Evolutionary conservation across 73 alveolate species (phyloP), one percentile per base, ranked within the genome.

Genomic region (Paramecium tetraurelia): DNA sequence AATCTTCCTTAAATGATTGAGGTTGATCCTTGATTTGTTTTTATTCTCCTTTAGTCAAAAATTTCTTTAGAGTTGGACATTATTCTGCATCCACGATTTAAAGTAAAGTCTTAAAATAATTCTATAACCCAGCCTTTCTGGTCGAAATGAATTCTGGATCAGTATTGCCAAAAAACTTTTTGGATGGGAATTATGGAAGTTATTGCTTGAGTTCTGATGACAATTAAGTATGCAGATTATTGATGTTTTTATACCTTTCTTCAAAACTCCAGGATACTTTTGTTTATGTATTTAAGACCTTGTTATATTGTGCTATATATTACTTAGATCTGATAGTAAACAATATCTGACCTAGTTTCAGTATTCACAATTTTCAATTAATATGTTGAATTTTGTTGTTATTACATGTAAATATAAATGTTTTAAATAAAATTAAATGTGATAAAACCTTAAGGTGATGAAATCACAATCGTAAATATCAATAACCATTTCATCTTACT

Each of bases 261-360:
- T 80, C 72, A 21, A 80, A 80, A 22, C 75, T 80, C 90, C 90
- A 80, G 21, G 90, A 80, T 7, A 44, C 31, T 80, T 80, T 80
- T 27, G 75, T 44, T 80, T 40, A 40, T 1, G 90, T 80, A 21
- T 80, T 80, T 27, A 80, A 35, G 5, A 80, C 86, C 86, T 72
- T 33, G 40, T 4, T 18, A 18, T 36, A 36, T 4, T 27, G 0
- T 35, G 3, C 59, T 16, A 16, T 12, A 36, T 36, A 1, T 4
- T 72, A 72, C 90, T 46, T 80, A 46, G n/a, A 80, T 80, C 11
- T 44, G 41, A 80, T 80, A 80, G 33, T 80, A 80, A 12, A 80
- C 90, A 24, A 48, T 35, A 10, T 80, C 90, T 3, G 76, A 41
- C 24, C 70, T 46, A 8, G 59, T 72, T 35, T 72, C 86, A 36